Percentiles rank a stretch among this genome's conserved stretches.
phyloP scores from a whole-genome alignment of 208 protist genomes.

The Crithidia sp. region DNA sequence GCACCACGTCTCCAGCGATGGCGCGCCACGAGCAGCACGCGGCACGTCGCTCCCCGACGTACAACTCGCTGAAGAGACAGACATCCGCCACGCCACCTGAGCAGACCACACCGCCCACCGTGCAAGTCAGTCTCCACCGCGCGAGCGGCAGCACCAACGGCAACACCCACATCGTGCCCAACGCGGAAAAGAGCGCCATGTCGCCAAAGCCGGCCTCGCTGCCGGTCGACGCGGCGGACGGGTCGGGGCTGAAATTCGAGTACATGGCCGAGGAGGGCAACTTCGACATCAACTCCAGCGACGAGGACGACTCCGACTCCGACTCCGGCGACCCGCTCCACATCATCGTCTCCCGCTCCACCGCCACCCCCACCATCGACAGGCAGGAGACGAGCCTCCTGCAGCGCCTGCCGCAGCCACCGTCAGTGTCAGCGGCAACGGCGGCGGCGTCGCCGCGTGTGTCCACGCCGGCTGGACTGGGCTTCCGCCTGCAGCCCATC shows the following conservation, averaged over 20 bases:
- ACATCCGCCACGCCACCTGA: not conserved
- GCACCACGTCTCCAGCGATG: not conserved
- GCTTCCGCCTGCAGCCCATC: not conserved
- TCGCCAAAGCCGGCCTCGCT: not conserved
- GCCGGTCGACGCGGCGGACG: not conserved
- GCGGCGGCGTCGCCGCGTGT: no score
- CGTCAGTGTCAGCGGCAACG: no score
- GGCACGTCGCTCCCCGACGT: not conserved
- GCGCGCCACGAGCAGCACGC: not conserved
- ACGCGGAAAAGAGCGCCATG: not conserved
- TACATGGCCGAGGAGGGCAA: slow-evolving; percentile 11
- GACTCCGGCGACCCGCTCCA: not conserved
- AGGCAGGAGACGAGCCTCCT: no score
- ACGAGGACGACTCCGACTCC: not conserved
- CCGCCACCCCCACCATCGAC: no score
- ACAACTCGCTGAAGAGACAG: not conserved
- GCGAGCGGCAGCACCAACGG: not conserved
- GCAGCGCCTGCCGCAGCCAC: no score
- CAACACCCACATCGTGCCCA: not conserved
- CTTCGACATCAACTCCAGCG: slow-evolving; percentile 18
- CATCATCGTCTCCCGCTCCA: not conserved
- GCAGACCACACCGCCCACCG: not conserved
- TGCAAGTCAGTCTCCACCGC: not conserved
- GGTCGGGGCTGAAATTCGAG: not conserved
- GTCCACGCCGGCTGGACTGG: not conserved